These are phyloP conservation scores for Chaetoceros tenuissimus DNA, from an alignment of 108 stramenopile genomes.

Conservation along the genomic window DNA sequence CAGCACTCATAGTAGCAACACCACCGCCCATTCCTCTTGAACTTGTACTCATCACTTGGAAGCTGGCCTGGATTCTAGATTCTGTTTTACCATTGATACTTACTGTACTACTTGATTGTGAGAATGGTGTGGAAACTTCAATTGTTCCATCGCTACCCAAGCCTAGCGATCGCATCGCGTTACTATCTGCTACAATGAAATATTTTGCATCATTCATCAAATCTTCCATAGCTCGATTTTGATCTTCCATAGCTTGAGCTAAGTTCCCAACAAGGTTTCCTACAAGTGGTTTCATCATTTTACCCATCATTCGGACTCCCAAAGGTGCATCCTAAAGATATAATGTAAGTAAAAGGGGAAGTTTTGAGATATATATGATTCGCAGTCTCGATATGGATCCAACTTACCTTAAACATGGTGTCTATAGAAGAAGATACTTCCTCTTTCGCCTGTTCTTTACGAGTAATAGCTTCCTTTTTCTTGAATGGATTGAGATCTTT, in stretches of 20 bases:
- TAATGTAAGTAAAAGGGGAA: too few species aligned
- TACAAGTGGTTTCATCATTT: slow-evolving; percentile 47
- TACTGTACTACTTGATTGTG: slow-evolving; percentile 47
- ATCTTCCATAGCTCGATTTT: slow-evolving; percentile 39
- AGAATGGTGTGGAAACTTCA: slow-evolving; percentile 54
- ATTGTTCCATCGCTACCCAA: slow-evolving; percentile 67
- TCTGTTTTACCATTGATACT: slow-evolving; percentile 30
- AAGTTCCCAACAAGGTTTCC: slow-evolving; percentile 25
- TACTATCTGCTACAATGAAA: slow-evolving; percentile 36
- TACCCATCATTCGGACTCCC: slow-evolving; percentile 54
- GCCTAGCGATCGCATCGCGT: slow-evolving; percentile 14
- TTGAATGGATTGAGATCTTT: too few species aligned
- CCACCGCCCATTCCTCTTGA: slow-evolving; percentile 30
- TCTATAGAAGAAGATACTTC: too few species aligned
- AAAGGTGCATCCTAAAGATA: slow-evolving; percentile 69
- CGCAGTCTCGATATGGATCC: too few species aligned
- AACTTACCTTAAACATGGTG: too few species aligned
- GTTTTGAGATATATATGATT: too few species aligned
- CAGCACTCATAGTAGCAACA: slow-evolving; percentile 37
- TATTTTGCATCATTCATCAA: slow-evolving; percentile 51
- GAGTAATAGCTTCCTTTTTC: too few species aligned
- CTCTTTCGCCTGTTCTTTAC: too few species aligned
- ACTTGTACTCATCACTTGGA: slow-evolving; percentile 29
- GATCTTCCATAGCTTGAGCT: slow-evolving; percentile 54
- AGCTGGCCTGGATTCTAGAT: slow-evolving; percentile 34